Evolutionary conservation across 306 rosid genomes (phyloP).

Genomic region (Canavalia ensiformis): DNA sequence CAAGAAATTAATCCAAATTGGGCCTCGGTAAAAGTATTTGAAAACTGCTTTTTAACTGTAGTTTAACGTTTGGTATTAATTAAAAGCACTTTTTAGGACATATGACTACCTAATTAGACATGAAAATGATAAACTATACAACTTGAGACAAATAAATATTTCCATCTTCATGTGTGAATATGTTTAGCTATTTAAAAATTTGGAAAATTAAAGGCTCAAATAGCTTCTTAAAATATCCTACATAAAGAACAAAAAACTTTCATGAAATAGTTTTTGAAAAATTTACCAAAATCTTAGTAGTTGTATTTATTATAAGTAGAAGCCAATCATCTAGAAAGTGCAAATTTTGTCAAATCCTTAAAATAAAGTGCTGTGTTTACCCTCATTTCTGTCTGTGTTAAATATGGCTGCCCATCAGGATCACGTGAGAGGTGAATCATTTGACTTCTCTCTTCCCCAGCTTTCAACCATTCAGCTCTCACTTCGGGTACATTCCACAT

Average conservation of each 20-base stretch:
- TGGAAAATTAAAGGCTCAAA: neutral
- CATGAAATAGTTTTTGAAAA: neutral
- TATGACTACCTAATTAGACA: neutral
- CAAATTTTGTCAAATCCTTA: neutral
- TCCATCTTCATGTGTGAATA: neutral
- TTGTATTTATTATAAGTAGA: constrained; percentile 18
- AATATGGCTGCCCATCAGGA: constrained; percentile 91
- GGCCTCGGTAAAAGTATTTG: neutral
- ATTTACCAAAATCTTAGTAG: neutral
- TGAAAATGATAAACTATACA: constrained; percentile 26
- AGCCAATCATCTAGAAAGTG: constrained; percentile 27
- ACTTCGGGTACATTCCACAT: constrained; percentile 82
- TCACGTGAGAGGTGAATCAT: constrained; percentile 90
- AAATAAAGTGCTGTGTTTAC: constrained; percentile 50
- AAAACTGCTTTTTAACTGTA: neutral
- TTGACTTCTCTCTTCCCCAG: constrained; percentile 73
- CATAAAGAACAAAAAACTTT: neutral
- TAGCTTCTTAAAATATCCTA: constrained; percentile 20
- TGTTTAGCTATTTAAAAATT: neutral
- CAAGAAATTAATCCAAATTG: neutral
- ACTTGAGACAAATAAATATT: neutral
- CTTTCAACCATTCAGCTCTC: constrained; percentile 80
- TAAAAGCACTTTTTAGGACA: constrained; percentile 16
- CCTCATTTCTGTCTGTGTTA: constrained; percentile 96
- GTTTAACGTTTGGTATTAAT: neutral